Evolutionary conservation across 495 filamentous ascomycete genomes (phyloP).

Genomic region (Evernia prunastri): DNA sequence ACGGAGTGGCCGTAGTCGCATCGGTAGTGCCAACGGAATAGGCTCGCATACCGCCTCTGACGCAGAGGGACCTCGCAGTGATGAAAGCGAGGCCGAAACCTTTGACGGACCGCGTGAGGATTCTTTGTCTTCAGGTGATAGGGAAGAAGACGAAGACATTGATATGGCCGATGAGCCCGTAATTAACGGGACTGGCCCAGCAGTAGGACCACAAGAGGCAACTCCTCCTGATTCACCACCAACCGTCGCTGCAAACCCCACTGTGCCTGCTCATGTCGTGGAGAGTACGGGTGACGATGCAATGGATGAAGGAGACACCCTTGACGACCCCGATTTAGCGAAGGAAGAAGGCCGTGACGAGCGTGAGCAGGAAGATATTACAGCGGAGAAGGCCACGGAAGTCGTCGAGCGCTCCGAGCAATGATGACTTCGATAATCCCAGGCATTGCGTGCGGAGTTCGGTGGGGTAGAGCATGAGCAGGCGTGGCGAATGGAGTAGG

Average conservation of each 20-base stretch:
- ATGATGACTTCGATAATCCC: slow-evolving; percentile 11
- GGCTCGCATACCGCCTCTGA: slow-evolving; percentile 41
- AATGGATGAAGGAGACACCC: slow-evolving; percentile 33
- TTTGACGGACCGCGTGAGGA: slow-evolving; percentile 38
- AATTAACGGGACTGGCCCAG: slow-evolving; percentile 25
- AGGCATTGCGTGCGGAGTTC: neutral
- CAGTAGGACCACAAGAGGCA: slow-evolving; percentile 30
- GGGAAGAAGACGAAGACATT: slow-evolving; percentile 55
- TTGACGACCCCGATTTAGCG: slow-evolving; percentile 27
- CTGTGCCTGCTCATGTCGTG: slow-evolving; percentile 19
- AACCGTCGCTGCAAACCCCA: slow-evolving; percentile 24
- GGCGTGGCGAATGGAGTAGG: neutral
- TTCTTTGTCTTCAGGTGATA: slow-evolving; percentile 35
- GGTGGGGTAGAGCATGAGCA: neutral
- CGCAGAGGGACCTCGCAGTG: slow-evolving; percentile 45
- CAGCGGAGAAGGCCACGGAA: slow-evolving; percentile 32
- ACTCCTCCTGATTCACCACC: slow-evolving; percentile 31
- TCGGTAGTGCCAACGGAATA: slow-evolving; percentile 36
- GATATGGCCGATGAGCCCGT: slow-evolving; percentile 55
- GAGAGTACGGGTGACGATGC: slow-evolving; percentile 22
- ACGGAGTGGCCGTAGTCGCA: slow-evolving; percentile 27
- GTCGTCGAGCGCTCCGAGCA: slow-evolving; percentile 15
- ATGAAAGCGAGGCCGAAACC: slow-evolving; percentile 38
- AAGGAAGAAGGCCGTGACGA: slow-evolving; percentile 31
- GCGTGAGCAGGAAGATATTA: slow-evolving; percentile 28